Evolutionary conservation across 73 alveolate genomes (phyloP).

Genomic region (Symbiodinium natans): DNA sequence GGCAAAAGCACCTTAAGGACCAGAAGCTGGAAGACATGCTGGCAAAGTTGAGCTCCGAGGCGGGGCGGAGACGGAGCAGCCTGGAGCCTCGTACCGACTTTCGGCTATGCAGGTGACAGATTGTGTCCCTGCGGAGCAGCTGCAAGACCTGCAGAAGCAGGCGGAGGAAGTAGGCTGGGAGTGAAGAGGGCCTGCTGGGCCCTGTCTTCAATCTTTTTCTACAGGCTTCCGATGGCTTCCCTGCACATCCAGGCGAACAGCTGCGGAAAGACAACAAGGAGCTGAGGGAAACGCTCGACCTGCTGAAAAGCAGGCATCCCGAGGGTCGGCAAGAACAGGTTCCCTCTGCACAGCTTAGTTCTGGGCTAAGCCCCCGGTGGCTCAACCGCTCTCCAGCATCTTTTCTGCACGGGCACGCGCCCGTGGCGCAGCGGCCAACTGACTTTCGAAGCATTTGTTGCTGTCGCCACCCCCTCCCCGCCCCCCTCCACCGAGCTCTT

Average conservation of each 20-base stretch:
- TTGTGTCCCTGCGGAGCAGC: constrained; percentile 72
- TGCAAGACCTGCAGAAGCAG: constrained; percentile 82
- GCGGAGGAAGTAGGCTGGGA: constrained; percentile 80
- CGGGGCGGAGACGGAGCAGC: background rate
- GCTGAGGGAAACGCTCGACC: constrained; percentile 43
- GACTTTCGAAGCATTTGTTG: background rate
- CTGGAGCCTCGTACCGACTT: background rate
- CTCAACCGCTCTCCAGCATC: too few species aligned
- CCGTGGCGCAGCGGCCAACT: background rate
- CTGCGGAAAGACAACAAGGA: constrained; percentile 79
- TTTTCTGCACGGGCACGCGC: too few species aligned
- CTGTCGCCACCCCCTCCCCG: background rate
- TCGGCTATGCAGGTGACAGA: background rate
- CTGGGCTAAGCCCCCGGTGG: too few species aligned
- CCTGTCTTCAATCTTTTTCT: too few species aligned
- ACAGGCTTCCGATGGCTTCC: too few species aligned
- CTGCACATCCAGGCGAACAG: constrained; percentile 36
- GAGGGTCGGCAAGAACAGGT: background rate
- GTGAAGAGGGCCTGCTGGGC: too few species aligned
- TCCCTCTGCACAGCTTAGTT: too few species aligned
- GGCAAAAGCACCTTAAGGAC: background rate
- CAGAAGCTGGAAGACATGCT: constrained; percentile 60
- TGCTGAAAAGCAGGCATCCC: constrained; percentile 66
- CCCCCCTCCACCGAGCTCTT: background rate
- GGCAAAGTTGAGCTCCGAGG: constrained; percentile 60